Base-by-base conservation (phyloP, 2,329 filamentous ascomycete species). In the Trichoderma semiorbis region DNA sequence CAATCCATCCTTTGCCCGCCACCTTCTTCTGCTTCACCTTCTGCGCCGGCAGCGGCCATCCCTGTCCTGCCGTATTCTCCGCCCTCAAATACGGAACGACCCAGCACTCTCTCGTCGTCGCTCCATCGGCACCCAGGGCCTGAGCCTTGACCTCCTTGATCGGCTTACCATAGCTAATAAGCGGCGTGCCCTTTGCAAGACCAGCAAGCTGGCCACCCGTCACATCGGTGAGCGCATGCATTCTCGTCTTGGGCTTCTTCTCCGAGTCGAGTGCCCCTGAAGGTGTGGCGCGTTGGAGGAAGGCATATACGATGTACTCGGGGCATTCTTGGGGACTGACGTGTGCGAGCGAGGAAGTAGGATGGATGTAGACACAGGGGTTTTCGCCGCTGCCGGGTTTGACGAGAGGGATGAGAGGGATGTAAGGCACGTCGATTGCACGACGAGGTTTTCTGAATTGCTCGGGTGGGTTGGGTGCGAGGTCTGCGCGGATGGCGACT, bases 381-480 rank as follows among this genome's bases (percentile, higher is more conserved):
- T 93, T 90, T 64, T 85, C 81, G 72, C 78, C 78, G n/a, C 78
- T 77, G 24, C 78, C 77, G 14, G 79, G 78, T 1, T 80, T 79
- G 24, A 89, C 79, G 73, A 93, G 85, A 0, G 94, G 91, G 75
- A 95, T 89, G 5, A 99, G 89, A 0, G 96, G 94, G 7, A 97
- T 81, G 79, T 98, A 99, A 0, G 95, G 93, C 3, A 98, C 93
- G 76, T 98, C 94, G 74, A 96, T 97, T 2, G 95, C 93, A n/a
- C 94, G 89, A 65, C 89, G 90, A 0, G 95, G 93, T 73, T 92
- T 93, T 21, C 91, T 86, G 60, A 85, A 82, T 68, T 87, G 82
- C 73, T 91, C 90, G 1, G 91, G 90, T 0, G 93, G 92, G 14
- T 86, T 87, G 0, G 94, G 93, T 0, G 93, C 87, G n/a, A 94